Evolutionary conservation across 805 yeast genomes (phyloP), one percentile per base, ranked within the genome.

Genomic region (Metschnikowia gelsemii): DNA sequence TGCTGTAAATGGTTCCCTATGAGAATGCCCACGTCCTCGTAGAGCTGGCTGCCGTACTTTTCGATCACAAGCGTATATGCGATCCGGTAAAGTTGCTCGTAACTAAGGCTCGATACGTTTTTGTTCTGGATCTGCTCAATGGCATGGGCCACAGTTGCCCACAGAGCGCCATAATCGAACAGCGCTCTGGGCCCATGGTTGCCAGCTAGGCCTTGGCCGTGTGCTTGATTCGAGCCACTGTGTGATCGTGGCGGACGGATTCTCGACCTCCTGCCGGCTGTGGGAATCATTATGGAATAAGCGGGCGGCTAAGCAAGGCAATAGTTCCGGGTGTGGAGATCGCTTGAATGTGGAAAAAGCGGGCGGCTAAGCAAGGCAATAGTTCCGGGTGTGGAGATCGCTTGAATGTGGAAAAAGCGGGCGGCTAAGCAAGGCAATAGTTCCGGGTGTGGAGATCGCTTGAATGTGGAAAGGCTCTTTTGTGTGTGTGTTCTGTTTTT

Each of bases 81-180:
- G 19, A 80, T 79, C 38, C 95, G 67, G 59, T 90, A 90, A 0
- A 89, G 70, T 50, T 82, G 87, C 54, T 89, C 96, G 57, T 87
- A 89, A 1, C 93, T 84, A 20, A 89, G 66, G 42, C 76, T 75
- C 3, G 86, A 77, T 6, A 89, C 89, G 55, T 84, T 79, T 52
- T 85, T 80, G 30, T 73, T 70, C 55, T 81, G 84, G 41, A 90
- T 89, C 52, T 83, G 84, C 12, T 57, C 63, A 25, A 89, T 82
- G 16, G 96, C 96, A 27, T 73, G 68, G 6, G 82, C 63, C 16
- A 89, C 65, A 0, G 77, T 67, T 1, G 56, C 55, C 96, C 96
- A 88, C 0, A 84, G 70, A 38, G 76, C 73, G 13, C 79, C 82
- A 47, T 82, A 84, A 51, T 79, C 84, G 7, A 75, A 66, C 14